Evolutionary conservation across 176 grass and related monocot species (phyloP), one percentile per base, ranked within the genome.

Genomic region (Aegilops longissima): DNA sequence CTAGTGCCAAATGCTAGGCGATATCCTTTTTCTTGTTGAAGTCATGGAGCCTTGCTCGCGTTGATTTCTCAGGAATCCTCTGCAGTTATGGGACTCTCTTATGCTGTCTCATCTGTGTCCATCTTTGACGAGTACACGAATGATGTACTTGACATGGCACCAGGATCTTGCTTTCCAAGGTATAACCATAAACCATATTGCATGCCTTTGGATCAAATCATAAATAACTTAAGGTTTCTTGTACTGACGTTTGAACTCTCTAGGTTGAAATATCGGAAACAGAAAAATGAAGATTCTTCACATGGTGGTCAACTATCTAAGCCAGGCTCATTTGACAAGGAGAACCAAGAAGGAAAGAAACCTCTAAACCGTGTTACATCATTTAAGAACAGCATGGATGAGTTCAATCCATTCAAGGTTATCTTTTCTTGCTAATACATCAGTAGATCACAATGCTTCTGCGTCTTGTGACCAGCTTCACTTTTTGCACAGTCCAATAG

Each of bases 101-200:
- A 99, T 86, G 87, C 90, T 16, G 13, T 92, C 14, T 91, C 94
- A 13, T 94, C 97, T 20, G 86, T 99, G 66, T 93, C 97, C 68
- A 90, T 99, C 70, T 99, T 93, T 88, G 97, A 99, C 73, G 97
- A 99, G 80, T 99, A 99, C 74, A 99, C 92, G 3, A 99, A 99
- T 73, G 97, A 99, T 18, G 86, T 96, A 67, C 94, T 99, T 78
- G 94, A 93, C 85, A 94, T 99, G 97, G 94, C 92, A 70, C 87
- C 92, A 66, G 97, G 97, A 67, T 96, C 97, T 88, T 94, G 97
- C 85, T 99, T 96, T 91, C 97, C 97, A 39, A 96, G 85, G 92
- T 96, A 71, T 73, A 84, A 64, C 12, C 39, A 34, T 49, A 80
- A 76, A 82, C n/a, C 52, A 14, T 76, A 69, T 65, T 67, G 21